Evolutionary conservation across 768 basidiomycete genomes (phyloP).

Genomic region (Lyophyllum decastes): DNA sequence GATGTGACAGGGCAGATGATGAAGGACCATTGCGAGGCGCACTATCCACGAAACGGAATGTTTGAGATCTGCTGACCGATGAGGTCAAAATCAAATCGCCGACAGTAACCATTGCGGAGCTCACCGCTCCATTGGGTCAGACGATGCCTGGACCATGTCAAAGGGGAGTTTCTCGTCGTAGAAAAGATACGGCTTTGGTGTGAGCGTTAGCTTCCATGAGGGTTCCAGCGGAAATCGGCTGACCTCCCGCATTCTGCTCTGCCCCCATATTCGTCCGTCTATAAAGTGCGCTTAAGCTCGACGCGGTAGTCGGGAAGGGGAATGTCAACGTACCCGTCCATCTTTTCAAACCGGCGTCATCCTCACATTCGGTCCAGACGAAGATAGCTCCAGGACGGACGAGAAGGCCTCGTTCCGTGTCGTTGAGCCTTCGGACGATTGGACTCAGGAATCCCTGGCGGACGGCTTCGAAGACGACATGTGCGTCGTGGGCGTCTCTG

Average conservation of each 20-base stretch:
- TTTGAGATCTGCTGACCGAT: constrained; percentile 31
- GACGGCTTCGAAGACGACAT: constrained; percentile 60
- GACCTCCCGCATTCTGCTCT: constrained; percentile 67
- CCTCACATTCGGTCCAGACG: constrained; percentile 71
- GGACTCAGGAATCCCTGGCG: constrained; percentile 49
- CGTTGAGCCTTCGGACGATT: constrained; percentile 59
- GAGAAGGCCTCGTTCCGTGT: constrained; percentile 54
- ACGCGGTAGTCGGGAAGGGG: background rate
- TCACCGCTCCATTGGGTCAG: constrained; percentile 39
- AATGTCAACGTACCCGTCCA: constrained; percentile 52
- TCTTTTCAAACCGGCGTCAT: constrained; percentile 63
- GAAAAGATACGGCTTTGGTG: constrained; percentile 61
- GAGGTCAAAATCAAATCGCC: background rate
- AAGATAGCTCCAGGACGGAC: constrained; percentile 66
- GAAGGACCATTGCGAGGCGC: constrained; percentile 48
- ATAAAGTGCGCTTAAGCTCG: background rate
- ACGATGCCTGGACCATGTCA: constrained; percentile 39
- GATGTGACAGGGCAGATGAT: constrained; percentile 58
- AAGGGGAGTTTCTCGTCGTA: constrained; percentile 62
- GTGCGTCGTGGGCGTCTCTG: constrained; percentile 65
- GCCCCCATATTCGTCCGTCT: constrained; percentile 72
- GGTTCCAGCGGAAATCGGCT: constrained; percentile 1
- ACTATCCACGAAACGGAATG: constrained; percentile 48
- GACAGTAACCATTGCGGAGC: constrained; percentile 10
- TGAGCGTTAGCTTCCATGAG: constrained; percentile 1